Base-by-base conservation (phyloP, 2,329 filamentous ascomycete genomes). In the Exophiala mesophila region DNA sequence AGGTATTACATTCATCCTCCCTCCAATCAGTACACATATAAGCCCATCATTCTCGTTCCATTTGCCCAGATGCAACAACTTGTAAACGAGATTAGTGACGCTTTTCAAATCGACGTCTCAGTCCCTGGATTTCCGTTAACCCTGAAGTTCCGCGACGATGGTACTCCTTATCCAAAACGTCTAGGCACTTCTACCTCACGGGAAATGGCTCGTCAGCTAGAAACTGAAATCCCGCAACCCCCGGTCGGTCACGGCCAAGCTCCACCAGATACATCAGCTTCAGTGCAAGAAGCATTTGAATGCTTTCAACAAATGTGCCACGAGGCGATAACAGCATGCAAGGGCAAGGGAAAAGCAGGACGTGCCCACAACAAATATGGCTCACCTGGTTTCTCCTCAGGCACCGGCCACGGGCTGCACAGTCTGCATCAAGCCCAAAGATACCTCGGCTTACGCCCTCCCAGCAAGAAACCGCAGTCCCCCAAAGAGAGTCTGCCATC, bases 1-100 rank as follows among this genome's bases (percentile, higher is more conserved):
- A 86, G 83, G 41, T 88, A 82, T 62, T 88, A 85, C 59, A 57
- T 88, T 24, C 71, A 80, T 57, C 68, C 76, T 35, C 74, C 77
- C 0, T 50, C 57, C 12, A 60, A 66, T 3, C 52, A 66, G 5
- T 63, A 67, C 10, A 61, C 23, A 6, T 26, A 68, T 20, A 72
- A 72, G 37, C 77, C 81, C 1, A 67, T 83, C 18, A 62, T 90
- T 17, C 72, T 95, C 24, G 75, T 94, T 1, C 77, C 80, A 1
- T 78, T 79, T 1, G 54, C 58, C 1, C 84, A 94, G 59, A 75
- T 89, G 24, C 65, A 79, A 44, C 58, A 67, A 7, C 76, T 92
- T 4, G 67, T 95, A 0, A 57, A 71, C 2, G 68, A 76, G 3
- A 77, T 90, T 60, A 88, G 88, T 57, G 31, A 56, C 1, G 58